Percentiles rank a stretch among this genome's conserved stretches.
Conservation (phyloP, 306 rosid species). For the Echinosophora koreensis region DNA sequence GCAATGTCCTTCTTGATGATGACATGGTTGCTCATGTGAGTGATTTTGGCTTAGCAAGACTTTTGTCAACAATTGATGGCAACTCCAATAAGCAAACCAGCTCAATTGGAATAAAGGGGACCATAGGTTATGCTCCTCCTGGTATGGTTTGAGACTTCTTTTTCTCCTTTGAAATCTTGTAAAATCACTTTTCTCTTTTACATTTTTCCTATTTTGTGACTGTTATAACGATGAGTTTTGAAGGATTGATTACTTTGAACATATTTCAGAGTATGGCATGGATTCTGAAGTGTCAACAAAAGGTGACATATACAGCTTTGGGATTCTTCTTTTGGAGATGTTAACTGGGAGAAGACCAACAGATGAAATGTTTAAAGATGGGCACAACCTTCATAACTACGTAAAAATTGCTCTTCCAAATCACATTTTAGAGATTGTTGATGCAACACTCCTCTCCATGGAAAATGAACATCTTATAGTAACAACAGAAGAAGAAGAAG, state of each 20-base stretch:
- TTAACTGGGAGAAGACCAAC: constrained; percentile 31
- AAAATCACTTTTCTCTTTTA: neutral
- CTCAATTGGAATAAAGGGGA: constrained; percentile 30
- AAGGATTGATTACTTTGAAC: neutral
- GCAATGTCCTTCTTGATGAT: constrained; percentile 40
- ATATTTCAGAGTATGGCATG: constrained; percentile 30
- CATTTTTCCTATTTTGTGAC: neutral
- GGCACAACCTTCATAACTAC: constrained; percentile 10
- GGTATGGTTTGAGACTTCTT: neutral
- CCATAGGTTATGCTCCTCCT: constrained; percentile 49
- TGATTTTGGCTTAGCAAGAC: constrained; percentile 44
- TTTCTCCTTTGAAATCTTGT: neutral
- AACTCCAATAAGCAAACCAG: neutral
- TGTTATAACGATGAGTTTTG: neutral
- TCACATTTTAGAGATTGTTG: constrained; percentile 5
- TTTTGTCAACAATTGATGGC: neutral
- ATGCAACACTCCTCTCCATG: neutral
- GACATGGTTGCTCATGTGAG: constrained; percentile 36
- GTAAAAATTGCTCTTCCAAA: constrained; percentile 2
- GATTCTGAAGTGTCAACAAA: constrained; percentile 14
- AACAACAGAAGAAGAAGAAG: neutral
- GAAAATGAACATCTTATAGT: neutral
- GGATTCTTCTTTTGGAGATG: constrained; percentile 18
- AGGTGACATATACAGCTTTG: constrained; percentile 17
- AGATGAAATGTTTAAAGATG: constrained; percentile 28